phyloP scores from a whole-genome alignment of 192 early-diverging fungal species.

The Coemansia sp. region DNA sequence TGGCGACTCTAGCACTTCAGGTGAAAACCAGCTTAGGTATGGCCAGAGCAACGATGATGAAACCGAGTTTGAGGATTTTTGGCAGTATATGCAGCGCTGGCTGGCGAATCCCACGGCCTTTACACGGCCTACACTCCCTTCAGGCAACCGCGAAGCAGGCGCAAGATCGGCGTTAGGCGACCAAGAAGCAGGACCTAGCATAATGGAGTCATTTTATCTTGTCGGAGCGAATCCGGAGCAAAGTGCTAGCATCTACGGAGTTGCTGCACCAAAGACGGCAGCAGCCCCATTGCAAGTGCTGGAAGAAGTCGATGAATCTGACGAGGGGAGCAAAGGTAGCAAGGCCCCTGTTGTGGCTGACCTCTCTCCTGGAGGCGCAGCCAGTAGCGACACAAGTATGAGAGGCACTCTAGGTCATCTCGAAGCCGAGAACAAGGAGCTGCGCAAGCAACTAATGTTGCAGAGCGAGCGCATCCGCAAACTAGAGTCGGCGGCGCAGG shows the following conservation, averaged over 20 bases:
- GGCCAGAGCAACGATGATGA: conserved; percentile 14
- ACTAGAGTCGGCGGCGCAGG: conserved; percentile 49
- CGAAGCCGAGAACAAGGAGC: conserved; percentile 28
- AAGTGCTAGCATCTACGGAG: conserved; percentile 30
- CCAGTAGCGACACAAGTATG: background rate
- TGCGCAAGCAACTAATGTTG: conserved; percentile 17
- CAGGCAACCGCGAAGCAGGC: background rate
- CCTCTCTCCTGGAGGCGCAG: background rate
- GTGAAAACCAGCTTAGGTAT: background rate
- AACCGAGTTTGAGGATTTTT: conserved; percentile 51
- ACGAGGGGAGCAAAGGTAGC: background rate
- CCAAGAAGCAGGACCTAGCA: conserved; percentile 12
- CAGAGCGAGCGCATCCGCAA: conserved; percentile 39
- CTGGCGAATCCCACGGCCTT: conserved; percentile 46
- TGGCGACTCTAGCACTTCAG: background rate
- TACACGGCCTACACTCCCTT: conserved; percentile 24
- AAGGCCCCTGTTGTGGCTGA: background rate
- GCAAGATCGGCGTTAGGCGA: background rate
- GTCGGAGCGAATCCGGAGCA: conserved; percentile 41
- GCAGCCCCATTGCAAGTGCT: conserved; percentile 23
- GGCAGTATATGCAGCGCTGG: conserved; percentile 55
- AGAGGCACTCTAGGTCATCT: background rate
- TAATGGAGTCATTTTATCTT: conserved; percentile 54
- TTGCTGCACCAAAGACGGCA: background rate
- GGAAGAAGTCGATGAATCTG: conserved; percentile 20